Conservation (phyloP, 2,329 filamentous ascomycete species). For the Delphinella strobiligena region DNA sequence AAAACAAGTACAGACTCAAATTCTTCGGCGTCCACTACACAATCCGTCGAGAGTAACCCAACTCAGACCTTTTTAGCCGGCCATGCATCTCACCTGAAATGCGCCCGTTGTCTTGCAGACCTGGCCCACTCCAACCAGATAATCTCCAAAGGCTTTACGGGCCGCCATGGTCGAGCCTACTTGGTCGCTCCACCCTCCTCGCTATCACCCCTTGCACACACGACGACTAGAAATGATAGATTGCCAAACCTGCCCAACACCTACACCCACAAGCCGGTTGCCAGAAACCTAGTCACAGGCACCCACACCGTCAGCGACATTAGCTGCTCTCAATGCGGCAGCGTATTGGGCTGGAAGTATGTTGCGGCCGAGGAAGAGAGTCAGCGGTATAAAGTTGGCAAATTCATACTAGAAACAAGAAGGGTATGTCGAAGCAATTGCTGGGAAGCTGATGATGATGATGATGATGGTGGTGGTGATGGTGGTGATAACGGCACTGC, state of each 20-base stretch:
- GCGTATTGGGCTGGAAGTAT: slow-evolving; percentile 53
- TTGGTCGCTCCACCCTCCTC: slow-evolving; percentile 37
- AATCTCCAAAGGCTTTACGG: slow-evolving; percentile 53
- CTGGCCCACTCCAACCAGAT: slow-evolving; percentile 48
- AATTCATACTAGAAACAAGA: slow-evolving; percentile 53
- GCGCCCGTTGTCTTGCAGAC: slow-evolving; percentile 46
- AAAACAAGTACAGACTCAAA: slow-evolving; percentile 28
- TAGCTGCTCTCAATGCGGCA: slow-evolving; percentile 43
- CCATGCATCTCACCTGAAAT: slow-evolving; percentile 45
- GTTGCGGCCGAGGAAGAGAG: slow-evolving; percentile 48
- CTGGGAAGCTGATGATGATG: slow-evolving; percentile 36
- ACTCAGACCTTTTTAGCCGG: slow-evolving; percentile 28
- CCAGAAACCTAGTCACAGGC: slow-evolving; percentile 50
- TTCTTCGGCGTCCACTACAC: slow-evolving; percentile 21
- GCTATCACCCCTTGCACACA: background rate
- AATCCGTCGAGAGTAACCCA: slow-evolving; percentile 13
- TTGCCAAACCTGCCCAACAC: slow-evolving; percentile 44
- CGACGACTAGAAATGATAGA: slow-evolving; percentile 15
- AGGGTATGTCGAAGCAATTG: slow-evolving; percentile 36
- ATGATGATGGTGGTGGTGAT: slow-evolving; percentile 14
- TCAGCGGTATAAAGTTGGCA: slow-evolving; percentile 55
- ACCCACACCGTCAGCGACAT: slow-evolving; percentile 51
- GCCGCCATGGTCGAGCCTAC: slow-evolving; percentile 52
- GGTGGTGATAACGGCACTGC: slow-evolving; percentile 16
- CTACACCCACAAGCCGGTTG: slow-evolving; percentile 41